Evolutionary conservation across 768 basidiomycete genomes (phyloP), one percentile per base, ranked within the genome.

Genomic region (Hygrophorus pudorinus): DNA sequence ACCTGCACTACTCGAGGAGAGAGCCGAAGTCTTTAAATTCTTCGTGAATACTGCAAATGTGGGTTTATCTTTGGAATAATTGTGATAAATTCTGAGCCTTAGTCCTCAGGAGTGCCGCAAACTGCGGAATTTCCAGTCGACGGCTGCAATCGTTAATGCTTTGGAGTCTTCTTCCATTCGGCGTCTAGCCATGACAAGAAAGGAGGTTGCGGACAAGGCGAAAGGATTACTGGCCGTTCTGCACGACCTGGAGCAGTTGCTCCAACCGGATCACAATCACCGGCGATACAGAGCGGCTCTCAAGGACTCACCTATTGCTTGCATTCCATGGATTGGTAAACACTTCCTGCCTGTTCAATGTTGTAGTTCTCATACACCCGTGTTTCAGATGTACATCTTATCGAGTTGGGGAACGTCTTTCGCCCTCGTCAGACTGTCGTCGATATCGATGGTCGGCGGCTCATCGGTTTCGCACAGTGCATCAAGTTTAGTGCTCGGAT

Each of bases 391-490:
- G 59, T 66, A 16, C 68, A 71, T 46, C 51, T 70, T 13, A 64
- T 59, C 20, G 64, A 68, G 31, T 52, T 68, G 2, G 47, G 59
- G 36, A 52, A 51, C 8, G 56, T 64, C 12, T 58, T 70, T 3
- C 52, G 59, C 36, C 47, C 54, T 31, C 54, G 63, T 45, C 60
- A 59, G n/a, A 38, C 54, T 8, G 59, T 52, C 2, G 35, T 65
- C 14, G 44, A 60, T 21, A 44, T 56, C 9, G 60, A 66, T 29
- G 61, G 64, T 16, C 58, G 51, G 12, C 53, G 56, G 1, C 52
- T 72, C 38, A 67, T 74, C 57, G 71, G 72, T 53, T 72, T 68
- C 41, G 47, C 58, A 39, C 65, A 67, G 33, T 71, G 67, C 45
- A 37, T 54, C 41, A 57, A 60, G 29, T 67, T 70, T 38, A 63